phyloP scores from a whole-genome alignment of 345 rosid genomes.

The Melaleuca quinquenervia region DNA sequence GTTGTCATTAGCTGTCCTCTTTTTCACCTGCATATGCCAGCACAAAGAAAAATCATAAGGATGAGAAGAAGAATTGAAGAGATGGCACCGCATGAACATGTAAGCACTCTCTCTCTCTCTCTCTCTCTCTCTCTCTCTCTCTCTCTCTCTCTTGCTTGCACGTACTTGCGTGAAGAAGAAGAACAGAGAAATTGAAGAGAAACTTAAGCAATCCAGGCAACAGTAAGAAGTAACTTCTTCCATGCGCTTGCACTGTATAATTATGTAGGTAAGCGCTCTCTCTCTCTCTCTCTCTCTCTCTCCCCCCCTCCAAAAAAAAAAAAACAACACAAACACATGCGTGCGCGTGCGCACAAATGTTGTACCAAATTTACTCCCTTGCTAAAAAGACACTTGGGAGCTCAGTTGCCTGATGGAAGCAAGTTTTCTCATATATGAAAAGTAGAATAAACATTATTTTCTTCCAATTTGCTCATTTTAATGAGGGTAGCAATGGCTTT shows the following conservation, averaged over 20 bases:
- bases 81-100: too few species aligned
- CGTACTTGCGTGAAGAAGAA: neutral
- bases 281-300: too few species aligned
- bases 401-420: neutral
- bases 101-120: too few species aligned
- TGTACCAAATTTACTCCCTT: neutral
- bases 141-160: too few species aligned
- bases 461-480: neutral
- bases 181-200: neutral
- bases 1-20: slow-evolving; percentile 44
- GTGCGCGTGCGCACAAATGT: neutral
- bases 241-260: neutral
- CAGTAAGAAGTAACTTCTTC: neutral
- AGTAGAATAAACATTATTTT: neutral
- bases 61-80: neutral
- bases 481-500: slow-evolving; percentile 5
- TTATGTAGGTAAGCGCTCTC: neutral
- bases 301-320: too few species aligned
- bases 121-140: too few species aligned
- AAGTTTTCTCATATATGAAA: neutral
- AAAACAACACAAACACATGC: too few species aligned
- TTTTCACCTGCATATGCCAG: slow-evolving; percentile 51
- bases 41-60: neutral
- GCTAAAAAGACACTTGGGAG: neutral
- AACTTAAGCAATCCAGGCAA: neutral